phyloP scores from a whole-genome alignment of 176 grass and related monocot species.

The Paspalum vaginatum region DNA sequence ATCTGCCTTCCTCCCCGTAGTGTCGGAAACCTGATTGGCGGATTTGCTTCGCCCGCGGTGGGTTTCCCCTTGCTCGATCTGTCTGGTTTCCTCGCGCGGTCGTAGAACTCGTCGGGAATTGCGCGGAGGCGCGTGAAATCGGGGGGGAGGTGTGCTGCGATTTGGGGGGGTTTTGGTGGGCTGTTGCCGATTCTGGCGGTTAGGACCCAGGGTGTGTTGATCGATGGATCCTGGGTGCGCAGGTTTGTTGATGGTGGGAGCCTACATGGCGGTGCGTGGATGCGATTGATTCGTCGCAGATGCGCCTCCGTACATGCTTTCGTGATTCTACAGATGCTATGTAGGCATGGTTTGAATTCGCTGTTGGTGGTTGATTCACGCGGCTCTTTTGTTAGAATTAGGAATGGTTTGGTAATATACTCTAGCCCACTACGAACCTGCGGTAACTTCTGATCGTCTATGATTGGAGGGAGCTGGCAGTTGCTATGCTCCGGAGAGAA shows the following conservation, averaged over 20 bases:
- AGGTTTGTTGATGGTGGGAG: background rate
- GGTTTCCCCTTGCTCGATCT: background rate
- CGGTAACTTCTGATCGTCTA: background rate
- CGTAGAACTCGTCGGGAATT: background rate
- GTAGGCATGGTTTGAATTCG: background rate
- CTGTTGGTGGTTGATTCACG: background rate
- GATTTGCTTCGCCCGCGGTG: background rate
- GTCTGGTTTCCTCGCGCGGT: background rate
- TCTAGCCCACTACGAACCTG: too few species aligned
- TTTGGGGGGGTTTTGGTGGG: background rate
- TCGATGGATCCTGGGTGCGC: background rate
- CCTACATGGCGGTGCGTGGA: background rate
- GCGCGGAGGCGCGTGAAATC: background rate
- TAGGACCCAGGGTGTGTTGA: too few species aligned
- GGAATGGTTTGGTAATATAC: too few species aligned
- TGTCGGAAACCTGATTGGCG: too few species aligned
- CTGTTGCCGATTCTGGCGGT: background rate
- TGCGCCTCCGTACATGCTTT: background rate
- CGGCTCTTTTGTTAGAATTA: background rate
- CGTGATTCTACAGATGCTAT: background rate
- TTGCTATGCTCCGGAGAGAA: background rate
- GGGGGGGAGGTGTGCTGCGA: background rate
- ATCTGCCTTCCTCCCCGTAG: background rate
- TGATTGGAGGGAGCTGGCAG: background rate
- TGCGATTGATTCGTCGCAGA: background rate